Base-by-base conservation (phyloP, 2,329 filamentous ascomycete species). In the Cercospora berteroae region DNA sequence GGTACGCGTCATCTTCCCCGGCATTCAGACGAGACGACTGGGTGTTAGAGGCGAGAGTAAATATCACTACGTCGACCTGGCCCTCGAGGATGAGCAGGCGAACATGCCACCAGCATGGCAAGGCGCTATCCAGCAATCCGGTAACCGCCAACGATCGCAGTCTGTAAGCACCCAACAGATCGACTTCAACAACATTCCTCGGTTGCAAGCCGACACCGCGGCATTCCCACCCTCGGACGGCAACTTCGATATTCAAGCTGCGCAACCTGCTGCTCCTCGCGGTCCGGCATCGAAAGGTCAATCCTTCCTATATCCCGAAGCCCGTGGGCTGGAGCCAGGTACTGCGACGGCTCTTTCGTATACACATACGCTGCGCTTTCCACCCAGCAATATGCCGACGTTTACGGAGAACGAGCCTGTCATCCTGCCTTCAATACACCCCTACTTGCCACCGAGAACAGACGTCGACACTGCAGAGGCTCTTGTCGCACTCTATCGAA, bases 1-100 rank as follows among this genome's bases (percentile, higher is more conserved):
- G 52, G 95, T 99, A 36, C 89, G 95, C 33, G 94, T 99, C 44
- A 90, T 99, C 61, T 99, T 98, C 74, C 94, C 95, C 0, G 94
- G 94, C 50, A 89, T 99, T 23, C 94, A 96, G 80, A 99, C 95
- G 33, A 87, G 95, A 67, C 88, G 95, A 71, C 84, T 99, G 12
- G 95, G 95, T 70, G 94, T 98, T 57, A 89, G 95, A 63, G 95
- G 95, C 71, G 94, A 98, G 81, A 99, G 95, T 13, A 99, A 99
- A 78, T 99, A 99, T 79, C 95, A 99, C 80, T 99, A 99, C 75
- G 84, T 85, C 59, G 84, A 86, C 71, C 79, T 86, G 42, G 83
- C 82, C 44, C 81, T 85, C 36, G 80, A 81, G 66, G 82, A 83
- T 67, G 84, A 84, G 60, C 71, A 71, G 44, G 63, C 73, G 25